Evolutionary conservation across 352 stramenopile genomes (phyloP).

Genomic region (Hyaloperonospora brassicae): DNA sequence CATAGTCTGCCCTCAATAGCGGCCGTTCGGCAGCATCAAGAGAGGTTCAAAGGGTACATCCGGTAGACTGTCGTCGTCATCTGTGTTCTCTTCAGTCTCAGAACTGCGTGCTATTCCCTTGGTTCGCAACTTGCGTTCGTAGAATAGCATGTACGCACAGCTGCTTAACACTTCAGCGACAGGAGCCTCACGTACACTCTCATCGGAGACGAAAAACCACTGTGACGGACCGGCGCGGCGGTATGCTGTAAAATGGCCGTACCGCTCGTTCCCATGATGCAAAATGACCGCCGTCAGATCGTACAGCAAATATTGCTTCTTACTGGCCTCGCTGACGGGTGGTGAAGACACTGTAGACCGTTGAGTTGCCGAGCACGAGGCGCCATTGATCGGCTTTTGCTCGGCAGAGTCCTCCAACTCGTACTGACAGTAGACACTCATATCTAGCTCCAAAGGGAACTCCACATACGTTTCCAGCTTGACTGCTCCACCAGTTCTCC

Average conservation of each 20-base stretch:
- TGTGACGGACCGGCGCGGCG: constrained; percentile 41
- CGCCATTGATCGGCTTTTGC: constrained; percentile 13
- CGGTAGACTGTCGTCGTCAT: constrained; percentile 41
- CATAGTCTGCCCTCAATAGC: constrained; percentile 15
- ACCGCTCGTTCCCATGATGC: constrained; percentile 81
- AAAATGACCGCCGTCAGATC: constrained; percentile 72
- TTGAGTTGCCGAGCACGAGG: constrained; percentile 2
- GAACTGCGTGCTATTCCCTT: constrained; percentile 30
- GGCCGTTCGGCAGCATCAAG: constrained; percentile 21
- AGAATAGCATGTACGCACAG: constrained; percentile 88
- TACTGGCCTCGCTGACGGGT: constrained; percentile 10
- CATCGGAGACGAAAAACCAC: constrained; percentile 86
- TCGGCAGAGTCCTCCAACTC: constrained; percentile 33
- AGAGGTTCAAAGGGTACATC: constrained; percentile 44
- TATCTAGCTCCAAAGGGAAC: constrained; percentile 76
- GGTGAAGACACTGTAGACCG: constrained; percentile 1
- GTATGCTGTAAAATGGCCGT: constrained; percentile 82
- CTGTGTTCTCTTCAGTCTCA: constrained; percentile 27
- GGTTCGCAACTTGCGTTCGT: constrained; percentile 62
- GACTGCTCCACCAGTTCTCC: constrained; percentile 47
- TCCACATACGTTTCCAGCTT: constrained; percentile 76
- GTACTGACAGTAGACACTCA: constrained; percentile 68
- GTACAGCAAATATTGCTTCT: constrained; percentile 52
- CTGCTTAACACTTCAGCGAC: constrained; percentile 57
- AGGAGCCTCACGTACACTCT: constrained; percentile 49